A percentile compares a stretch with the other conserved stretches of the same genome.
These are phyloP conservation scores for Colletotrichum higginsianum DNA, from an alignment of 2,329 filamentous ascomycete genomes.

Conservation along the genomic window DNA sequence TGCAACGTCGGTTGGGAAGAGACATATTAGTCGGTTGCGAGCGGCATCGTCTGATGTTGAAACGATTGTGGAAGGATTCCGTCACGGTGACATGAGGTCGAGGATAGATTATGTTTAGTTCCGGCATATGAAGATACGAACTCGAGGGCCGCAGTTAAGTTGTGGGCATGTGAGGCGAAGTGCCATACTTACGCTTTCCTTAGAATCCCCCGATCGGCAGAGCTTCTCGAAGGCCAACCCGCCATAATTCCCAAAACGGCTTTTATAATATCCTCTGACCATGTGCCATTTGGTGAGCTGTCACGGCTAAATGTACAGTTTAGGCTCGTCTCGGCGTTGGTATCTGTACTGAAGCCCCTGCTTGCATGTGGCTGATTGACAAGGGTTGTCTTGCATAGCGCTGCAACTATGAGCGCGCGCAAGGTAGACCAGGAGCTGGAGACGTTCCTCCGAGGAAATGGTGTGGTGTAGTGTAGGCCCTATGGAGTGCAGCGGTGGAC, in stretches of 20 bases:
- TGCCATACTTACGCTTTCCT: conserved; percentile 5
- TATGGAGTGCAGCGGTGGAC: no score
- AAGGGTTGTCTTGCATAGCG: conserved; percentile 4
- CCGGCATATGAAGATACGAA: conserved; percentile 5
- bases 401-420: conserved; percentile 21
- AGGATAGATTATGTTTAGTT: conserved; percentile 3
- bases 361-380: not conserved
- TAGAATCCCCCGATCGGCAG: not conserved
- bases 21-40: not conserved
- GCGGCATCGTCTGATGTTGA: conserved; percentile 1
- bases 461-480: not conserved
- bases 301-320: conserved; percentile 20
- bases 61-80: not conserved
- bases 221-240: conserved; percentile 22
- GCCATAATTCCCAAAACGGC: conserved; percentile 23
- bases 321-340: not conserved
- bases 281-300: conserved; percentile 7
- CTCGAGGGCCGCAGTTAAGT: conserved; percentile 6
- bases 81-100: not conserved
- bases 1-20: not conserved
- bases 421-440: conserved; percentile 15
- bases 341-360: conserved; percentile 11
- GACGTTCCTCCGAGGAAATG: conserved; percentile 20
- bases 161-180: conserved; percentile 4
- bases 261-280: conserved; percentile 7